These are phyloP conservation scores for Elsinoe batatas DNA, from an alignment of 2,329 filamentous ascomycete species.

Conservation along the genomic window DNA sequence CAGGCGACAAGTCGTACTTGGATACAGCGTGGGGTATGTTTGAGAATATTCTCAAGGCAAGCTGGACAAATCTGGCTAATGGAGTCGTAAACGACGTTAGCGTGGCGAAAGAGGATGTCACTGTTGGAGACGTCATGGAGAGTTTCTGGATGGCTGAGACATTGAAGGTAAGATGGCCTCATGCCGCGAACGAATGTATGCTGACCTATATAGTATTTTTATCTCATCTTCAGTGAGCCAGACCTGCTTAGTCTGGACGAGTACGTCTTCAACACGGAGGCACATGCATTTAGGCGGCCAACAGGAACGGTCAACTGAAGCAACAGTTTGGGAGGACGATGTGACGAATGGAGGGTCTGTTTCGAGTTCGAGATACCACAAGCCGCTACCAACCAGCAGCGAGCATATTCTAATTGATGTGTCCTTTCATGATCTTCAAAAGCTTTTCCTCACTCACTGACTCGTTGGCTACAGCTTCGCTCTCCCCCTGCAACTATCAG, in stretches of 20 bases:
- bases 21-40: conserved; percentile 43
- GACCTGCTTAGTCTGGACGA: conserved; percentile 36
- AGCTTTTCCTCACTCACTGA: neutral
- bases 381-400: neutral
- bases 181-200: neutral
- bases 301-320: neutral
- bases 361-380: conserved; percentile 7
- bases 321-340: neutral
- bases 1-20: conserved; percentile 41
- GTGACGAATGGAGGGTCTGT: neutral
- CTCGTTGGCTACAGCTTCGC: neutral
- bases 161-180: conserved; percentile 26
- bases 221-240: conserved; percentile 37
- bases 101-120: conserved; percentile 27
- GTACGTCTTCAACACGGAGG: conserved; percentile 43
- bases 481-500: neutral
- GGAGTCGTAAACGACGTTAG: conserved; percentile 37
- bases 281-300: conserved; percentile 36
- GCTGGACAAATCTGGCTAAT: conserved; percentile 37
- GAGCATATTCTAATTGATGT: too few relatives aligned
- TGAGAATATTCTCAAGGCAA: conserved; percentile 33
- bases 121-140: conserved; percentile 37
- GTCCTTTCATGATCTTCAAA: too few relatives aligned
- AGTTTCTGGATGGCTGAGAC: conserved; percentile 43
- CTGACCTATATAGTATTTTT: conserved; percentile 31